Conservation (phyloP, 495 filamentous ascomycete genomes). For the Aspergillus conjunctus region DNA sequence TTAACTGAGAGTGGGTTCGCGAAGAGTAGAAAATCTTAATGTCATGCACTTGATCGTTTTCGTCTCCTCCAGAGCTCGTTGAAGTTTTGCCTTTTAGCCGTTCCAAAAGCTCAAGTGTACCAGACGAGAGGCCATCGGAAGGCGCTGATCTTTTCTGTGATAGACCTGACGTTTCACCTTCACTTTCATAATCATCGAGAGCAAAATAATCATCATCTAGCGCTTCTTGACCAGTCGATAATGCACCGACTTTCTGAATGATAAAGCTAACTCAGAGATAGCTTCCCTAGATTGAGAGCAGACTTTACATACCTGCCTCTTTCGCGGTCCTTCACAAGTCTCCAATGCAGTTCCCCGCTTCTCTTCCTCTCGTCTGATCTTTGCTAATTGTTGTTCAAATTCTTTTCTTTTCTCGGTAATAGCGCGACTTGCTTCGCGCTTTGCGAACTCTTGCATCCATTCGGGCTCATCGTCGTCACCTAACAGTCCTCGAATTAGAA, state of each 20-base stretch:
- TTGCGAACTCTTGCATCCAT: slow-evolving; percentile 83
- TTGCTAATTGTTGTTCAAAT: slow-evolving; percentile 68
- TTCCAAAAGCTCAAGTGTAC: slow-evolving; percentile 46
- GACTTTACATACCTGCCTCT: slow-evolving; percentile 49
- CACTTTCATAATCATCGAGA: slow-evolving; percentile 80
- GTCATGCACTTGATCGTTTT: slow-evolving; percentile 55
- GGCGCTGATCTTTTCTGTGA: slow-evolving; percentile 20
- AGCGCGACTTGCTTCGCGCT: slow-evolving; percentile 65
- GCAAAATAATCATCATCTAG: slow-evolving; percentile 73
- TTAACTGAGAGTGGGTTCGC: slow-evolving; percentile 90
- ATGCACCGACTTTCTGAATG: slow-evolving; percentile 36
- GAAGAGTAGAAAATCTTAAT: slow-evolving; percentile 93
- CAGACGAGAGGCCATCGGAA: slow-evolving; percentile 44
- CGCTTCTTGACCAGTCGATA: slow-evolving; percentile 30
- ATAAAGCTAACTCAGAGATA: slow-evolving; percentile 8
- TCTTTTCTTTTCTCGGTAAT: slow-evolving; percentile 66
- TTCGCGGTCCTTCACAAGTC: slow-evolving; percentile 47
- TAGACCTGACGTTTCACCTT: slow-evolving; percentile 45
- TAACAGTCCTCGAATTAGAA: slow-evolving; percentile 19
- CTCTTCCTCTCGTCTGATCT: slow-evolving; percentile 69
- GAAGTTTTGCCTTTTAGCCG: slow-evolving; percentile 37
- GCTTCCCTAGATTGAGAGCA: neutral
- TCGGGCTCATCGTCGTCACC: slow-evolving; percentile 75
- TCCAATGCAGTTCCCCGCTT: slow-evolving; percentile 53
- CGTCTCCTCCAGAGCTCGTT: slow-evolving; percentile 44